phyloP scores from a whole-genome alignment of 176 grass and related monocot species.

The Cenchrus purpureus region DNA sequence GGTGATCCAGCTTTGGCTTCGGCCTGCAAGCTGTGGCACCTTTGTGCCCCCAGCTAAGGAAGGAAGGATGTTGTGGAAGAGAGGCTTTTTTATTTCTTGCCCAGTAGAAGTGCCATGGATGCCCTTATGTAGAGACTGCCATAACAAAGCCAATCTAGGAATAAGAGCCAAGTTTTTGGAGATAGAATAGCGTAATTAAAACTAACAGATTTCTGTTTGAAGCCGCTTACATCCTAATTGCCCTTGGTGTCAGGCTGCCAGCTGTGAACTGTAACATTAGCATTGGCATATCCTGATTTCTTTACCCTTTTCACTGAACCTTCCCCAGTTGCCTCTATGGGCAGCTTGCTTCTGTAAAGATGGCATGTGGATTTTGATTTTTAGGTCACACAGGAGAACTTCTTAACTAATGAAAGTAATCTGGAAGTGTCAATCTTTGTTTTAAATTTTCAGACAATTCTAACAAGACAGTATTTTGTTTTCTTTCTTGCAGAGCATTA shows the following conservation, averaged over 20 bases:
- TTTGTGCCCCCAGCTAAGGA: background rate
- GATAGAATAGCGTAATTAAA: background rate
- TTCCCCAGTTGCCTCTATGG: background rate
- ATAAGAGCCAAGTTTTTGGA: background rate
- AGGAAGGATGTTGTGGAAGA: background rate
- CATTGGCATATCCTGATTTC: background rate
- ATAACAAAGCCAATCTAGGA: background rate
- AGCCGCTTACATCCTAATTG: background rate
- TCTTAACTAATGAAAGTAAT: conserved; percentile 15
- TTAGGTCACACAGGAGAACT: background rate
- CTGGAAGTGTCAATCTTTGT: background rate
- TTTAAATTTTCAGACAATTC: conserved; percentile 2
- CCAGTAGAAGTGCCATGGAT: background rate
- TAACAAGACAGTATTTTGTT: conserved; percentile 9
- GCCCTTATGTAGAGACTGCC: background rate
- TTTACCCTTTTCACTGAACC: background rate
- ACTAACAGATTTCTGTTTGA: background rate
- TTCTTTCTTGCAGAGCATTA: conserved; percentile 60
- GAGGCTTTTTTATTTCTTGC: background rate
- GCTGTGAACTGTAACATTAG: background rate
- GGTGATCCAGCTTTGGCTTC: background rate
- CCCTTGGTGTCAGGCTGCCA: background rate
- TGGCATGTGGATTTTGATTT: conserved; percentile 17
- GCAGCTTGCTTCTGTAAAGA: conserved; percentile 2
- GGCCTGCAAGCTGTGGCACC: background rate